Conservation (phyloP, 1,284 basidiomycete genomes). For the Cutaneotrichosporon cyanovorans region DNA sequence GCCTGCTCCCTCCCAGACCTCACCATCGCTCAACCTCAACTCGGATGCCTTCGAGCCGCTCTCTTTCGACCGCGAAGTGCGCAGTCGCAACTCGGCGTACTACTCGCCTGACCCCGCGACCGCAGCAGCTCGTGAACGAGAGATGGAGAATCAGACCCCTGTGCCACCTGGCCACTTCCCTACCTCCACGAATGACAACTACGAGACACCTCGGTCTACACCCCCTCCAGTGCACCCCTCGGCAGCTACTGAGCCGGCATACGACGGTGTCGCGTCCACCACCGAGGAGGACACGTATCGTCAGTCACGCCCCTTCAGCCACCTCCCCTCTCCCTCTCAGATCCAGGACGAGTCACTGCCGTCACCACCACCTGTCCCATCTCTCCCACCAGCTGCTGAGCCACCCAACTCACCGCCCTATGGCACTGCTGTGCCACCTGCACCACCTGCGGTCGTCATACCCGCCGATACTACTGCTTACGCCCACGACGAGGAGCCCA, state of each 20-base stretch:
- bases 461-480: neutral
- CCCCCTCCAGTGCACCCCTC: too few species aligned
- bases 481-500: neutral
- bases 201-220: too few species aligned
- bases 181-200: too few species aligned
- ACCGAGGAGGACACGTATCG: neutral
- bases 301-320: too few species aligned
- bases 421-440: too few species aligned
- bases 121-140: neutral
- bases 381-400: too few species aligned
- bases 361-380: too few species aligned
- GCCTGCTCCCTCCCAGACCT: neutral
- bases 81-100: slow-evolving; percentile 9
- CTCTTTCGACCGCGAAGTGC: neutral
- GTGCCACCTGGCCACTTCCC: neutral
- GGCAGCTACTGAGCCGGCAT: neutral
- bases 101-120: slow-evolving; percentile 4
- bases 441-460: too few species aligned
- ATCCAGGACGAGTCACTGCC: too few species aligned
- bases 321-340: too few species aligned
- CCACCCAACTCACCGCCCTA: too few species aligned
- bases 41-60: neutral
- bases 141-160: neutral
- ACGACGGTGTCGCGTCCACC: slow-evolving; percentile 1
- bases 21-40: slow-evolving; percentile 1